These are phyloP conservation scores for Fusarium armeniacum DNA, from an alignment of 2,329 filamentous ascomycete genomes.

Conservation along the genomic window DNA sequence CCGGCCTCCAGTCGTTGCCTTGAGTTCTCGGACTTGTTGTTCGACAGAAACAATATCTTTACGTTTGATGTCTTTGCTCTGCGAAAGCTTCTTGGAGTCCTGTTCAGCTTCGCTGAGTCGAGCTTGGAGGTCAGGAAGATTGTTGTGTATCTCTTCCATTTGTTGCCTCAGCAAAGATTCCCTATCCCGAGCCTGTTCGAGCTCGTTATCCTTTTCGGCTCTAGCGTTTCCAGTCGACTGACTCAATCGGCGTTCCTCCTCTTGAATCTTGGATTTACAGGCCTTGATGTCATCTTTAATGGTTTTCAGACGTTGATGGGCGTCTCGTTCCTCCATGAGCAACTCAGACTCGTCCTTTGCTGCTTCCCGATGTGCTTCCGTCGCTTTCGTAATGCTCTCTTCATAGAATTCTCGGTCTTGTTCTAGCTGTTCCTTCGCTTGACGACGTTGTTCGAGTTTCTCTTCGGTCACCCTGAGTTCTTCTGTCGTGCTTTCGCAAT, in stretches of 20 bases:
- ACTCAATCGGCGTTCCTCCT: slow-evolving; percentile 73
- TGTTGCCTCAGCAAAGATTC: slow-evolving; percentile 49
- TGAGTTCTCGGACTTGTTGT: slow-evolving; percentile 63
- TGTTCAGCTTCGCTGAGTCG: slow-evolving; percentile 53
- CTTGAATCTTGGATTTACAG: slow-evolving; percentile 63
- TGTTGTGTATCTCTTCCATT: slow-evolving; percentile 49
- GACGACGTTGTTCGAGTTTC: slow-evolving; percentile 57
- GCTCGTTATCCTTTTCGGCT: slow-evolving; percentile 71
- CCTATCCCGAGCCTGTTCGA: slow-evolving; percentile 50
- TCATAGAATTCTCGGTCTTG: slow-evolving; percentile 63
- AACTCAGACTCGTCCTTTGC: slow-evolving; percentile 68
- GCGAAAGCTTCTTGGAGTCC: slow-evolving; percentile 51
- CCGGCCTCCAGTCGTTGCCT: slow-evolving; percentile 67
- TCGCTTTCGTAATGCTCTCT: slow-evolving; percentile 60
- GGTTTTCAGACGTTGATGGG: slow-evolving; percentile 69
- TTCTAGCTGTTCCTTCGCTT: slow-evolving; percentile 58
- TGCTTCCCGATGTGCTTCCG: slow-evolving; percentile 66
- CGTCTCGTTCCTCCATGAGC: slow-evolving; percentile 75
- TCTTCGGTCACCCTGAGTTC: slow-evolving; percentile 63
- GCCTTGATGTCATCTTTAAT: slow-evolving; percentile 63
- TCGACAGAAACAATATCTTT: slow-evolving; percentile 69
- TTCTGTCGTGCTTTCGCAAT: slow-evolving; percentile 61
- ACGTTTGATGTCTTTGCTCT: slow-evolving; percentile 60
- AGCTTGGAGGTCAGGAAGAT: slow-evolving; percentile 54
- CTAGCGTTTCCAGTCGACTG: slow-evolving; percentile 79